A percentile compares a stretch with the other conserved stretches of the same genome.
Conservation (phyloP, 2,329 filamentous ascomycete genomes). For the Epichloe brachyelytri region DNA sequence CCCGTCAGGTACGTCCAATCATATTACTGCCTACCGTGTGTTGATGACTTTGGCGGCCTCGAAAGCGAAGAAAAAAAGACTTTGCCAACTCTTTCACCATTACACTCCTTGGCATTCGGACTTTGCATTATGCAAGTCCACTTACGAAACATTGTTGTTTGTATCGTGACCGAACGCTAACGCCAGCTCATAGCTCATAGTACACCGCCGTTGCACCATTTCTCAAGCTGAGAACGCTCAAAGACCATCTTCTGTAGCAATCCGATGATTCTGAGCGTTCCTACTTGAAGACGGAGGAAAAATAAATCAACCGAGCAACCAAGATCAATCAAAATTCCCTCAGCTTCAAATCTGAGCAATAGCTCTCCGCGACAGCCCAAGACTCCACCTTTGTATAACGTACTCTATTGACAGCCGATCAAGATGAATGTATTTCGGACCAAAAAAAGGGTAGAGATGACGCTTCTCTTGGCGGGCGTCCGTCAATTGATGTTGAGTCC, state of each 20-base stretch:
- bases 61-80: not conserved
- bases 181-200: not conserved
- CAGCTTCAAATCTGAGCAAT: not conserved
- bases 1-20: not conserved
- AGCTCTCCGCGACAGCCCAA: not conserved
- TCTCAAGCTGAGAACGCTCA: not conserved
- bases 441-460: constrained; percentile 58
- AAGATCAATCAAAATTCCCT: not conserved
- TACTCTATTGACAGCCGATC: not conserved
- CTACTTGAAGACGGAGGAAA: not conserved
- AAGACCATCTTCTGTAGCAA: not conserved
- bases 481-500: constrained; percentile 42
- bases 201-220: not conserved
- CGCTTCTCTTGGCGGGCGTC: constrained; percentile 26
- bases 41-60: not conserved
- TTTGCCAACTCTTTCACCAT: not conserved
- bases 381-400: not conserved
- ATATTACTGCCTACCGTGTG: not conserved
- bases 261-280: not conserved
- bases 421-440: constrained; percentile 62
- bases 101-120: not conserved
- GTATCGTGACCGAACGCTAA: not conserved
- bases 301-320: not conserved
- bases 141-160: not conserved
- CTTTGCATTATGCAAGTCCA: not conserved